Conservation (phyloP, 2,329 filamentous ascomycete genomes). For the Xylaria sp. region DNA sequence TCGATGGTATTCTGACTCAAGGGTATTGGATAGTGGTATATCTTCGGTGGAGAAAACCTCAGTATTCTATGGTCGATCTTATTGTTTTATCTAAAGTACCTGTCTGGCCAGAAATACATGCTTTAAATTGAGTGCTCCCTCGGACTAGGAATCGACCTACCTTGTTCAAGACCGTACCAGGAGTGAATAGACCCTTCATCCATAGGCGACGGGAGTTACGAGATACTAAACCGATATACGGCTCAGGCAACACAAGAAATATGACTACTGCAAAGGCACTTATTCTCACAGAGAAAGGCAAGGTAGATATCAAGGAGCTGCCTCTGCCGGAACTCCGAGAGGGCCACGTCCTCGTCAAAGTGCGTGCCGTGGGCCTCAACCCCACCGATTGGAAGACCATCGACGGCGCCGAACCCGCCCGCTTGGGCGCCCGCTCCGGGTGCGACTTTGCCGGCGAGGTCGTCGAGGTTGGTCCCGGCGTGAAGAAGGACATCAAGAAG, state of each 20-base stretch:
- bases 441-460: slow-evolving; percentile 61
- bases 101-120: background rate
- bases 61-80: too few relatives aligned
- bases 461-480: slow-evolving; percentile 56
- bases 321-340: slow-evolving; percentile 38
- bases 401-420: slow-evolving; percentile 25
- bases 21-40: background rate
- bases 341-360: slow-evolving; percentile 49
- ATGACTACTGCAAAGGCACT: slow-evolving; percentile 40
- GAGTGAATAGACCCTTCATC: background rate
- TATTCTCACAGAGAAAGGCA: slow-evolving; percentile 35
- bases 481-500: slow-evolving; percentile 55
- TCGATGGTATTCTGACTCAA: background rate
- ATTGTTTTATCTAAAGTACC: background rate
- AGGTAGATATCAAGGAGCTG: slow-evolving; percentile 42
- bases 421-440: slow-evolving; percentile 47
- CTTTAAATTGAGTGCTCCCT: background rate
- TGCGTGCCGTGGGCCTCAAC: slow-evolving; percentile 50
- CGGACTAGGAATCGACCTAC: background rate
- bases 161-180: background rate
- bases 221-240: background rate
- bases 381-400: slow-evolving; percentile 51
- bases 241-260: background rate
- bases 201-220: background rate
- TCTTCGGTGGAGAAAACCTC: background rate